Conservation (phyloP, 306 rosid genomes). For the Pachyrhizus erosus region DNA sequence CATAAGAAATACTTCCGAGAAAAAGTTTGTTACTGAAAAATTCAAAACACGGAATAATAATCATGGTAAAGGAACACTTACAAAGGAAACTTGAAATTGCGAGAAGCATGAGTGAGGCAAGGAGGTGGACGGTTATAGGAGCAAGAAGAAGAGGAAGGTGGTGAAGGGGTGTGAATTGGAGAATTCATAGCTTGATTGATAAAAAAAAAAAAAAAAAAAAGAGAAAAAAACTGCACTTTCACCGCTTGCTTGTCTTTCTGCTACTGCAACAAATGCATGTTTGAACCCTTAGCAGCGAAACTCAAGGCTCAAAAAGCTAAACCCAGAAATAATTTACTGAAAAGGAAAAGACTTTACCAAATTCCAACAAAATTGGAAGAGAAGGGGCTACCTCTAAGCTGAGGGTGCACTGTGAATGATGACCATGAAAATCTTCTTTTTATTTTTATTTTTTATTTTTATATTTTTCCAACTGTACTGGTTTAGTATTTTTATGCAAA, state of each 20-base stretch:
- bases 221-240: constrained; percentile 26
- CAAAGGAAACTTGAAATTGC: constrained; percentile 65
- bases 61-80: constrained; percentile 39
- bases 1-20: neutral
- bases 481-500: constrained; percentile 11
- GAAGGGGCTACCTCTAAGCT: constrained; percentile 3
- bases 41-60: constrained; percentile 4
- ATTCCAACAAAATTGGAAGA: constrained; percentile 35
- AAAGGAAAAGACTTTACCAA: constrained; percentile 43
- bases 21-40: neutral
- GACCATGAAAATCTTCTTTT: constrained; percentile 1
- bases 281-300: constrained; percentile 34
- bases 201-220: neutral
- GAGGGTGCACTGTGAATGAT: constrained; percentile 31
- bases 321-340: constrained; percentile 35
- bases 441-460: neutral
- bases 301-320: constrained; percentile 27
- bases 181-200: constrained; percentile 54
- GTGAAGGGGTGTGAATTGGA: constrained; percentile 53
- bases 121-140: constrained; percentile 59
- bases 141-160: constrained; percentile 62
- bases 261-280: constrained; percentile 27
- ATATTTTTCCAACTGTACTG: neutral
- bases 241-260: constrained; percentile 34
- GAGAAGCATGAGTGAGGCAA: constrained; percentile 58